phyloP scores from a whole-genome alignment of 331 rosid genomes.

The Arachis monticola region DNA sequence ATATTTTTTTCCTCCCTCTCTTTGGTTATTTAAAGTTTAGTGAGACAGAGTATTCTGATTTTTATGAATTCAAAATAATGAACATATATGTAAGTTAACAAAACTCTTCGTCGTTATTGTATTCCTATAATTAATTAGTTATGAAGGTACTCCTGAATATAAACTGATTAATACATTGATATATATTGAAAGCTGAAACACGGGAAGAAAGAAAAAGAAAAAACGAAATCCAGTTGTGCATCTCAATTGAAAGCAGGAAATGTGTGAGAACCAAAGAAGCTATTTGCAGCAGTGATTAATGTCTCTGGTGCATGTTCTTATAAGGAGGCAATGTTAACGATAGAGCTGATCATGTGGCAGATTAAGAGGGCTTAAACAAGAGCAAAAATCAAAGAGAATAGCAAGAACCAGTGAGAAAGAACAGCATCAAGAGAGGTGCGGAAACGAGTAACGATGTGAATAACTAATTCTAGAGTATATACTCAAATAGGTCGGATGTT shows the following conservation, averaged over 20 bases:
- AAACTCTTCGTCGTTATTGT: not conserved
- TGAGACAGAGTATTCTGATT: not conserved
- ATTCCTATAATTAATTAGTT: too few species aligned
- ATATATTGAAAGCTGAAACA: not conserved
- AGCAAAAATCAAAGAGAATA: not conserved
- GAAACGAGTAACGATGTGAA: too few species aligned
- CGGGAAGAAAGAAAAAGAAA: too few species aligned
- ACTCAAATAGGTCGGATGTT: too few species aligned
- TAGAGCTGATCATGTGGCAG: not conserved
- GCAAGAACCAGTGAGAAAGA: not conserved
- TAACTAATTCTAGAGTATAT: too few species aligned
- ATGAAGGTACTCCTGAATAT: too few species aligned
- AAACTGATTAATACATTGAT: too few species aligned
- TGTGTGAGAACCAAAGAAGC: not conserved
- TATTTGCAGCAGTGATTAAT: not conserved
- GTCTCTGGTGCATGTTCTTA: not conserved
- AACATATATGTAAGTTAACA: not conserved
- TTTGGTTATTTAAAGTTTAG: slow-evolving; percentile 3
- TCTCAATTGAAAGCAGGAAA: too few species aligned
- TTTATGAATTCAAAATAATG: not conserved
- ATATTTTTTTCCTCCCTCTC: not conserved
- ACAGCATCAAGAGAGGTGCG: too few species aligned
- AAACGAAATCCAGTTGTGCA: too few species aligned
- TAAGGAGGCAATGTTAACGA: not conserved
- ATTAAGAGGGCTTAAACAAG: not conserved